These are phyloP conservation scores for Glarea lozoyensis DNA, from an alignment of 495 filamentous ascomycete species.

Conservation along the genomic window DNA sequence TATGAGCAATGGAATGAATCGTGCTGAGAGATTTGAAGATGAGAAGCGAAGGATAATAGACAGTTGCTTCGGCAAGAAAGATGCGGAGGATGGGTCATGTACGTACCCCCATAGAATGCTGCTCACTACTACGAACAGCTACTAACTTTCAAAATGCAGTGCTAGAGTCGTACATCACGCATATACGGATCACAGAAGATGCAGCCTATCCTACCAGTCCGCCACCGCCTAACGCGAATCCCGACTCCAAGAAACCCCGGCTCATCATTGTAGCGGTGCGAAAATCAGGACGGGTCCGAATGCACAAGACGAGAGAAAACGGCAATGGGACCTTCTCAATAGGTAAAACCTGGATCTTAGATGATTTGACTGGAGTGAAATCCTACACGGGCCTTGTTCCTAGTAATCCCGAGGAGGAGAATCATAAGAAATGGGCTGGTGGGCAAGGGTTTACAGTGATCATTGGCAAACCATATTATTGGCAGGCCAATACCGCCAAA, in stretches of 20 bases:
- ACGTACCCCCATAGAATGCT: slow-evolving; percentile 24
- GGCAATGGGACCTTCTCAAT: slow-evolving; percentile 90
- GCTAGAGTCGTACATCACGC: slow-evolving; percentile 93
- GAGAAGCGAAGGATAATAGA: slow-evolving; percentile 89
- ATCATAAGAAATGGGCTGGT: slow-evolving; percentile 68
- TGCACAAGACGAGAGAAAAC: slow-evolving; percentile 97
- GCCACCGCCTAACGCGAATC: slow-evolving; percentile 59
- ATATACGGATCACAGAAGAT: slow-evolving; percentile 85
- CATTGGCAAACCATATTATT: slow-evolving; percentile 91
- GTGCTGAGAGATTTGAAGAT: slow-evolving; percentile 89
- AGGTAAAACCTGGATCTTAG: slow-evolving; percentile 93
- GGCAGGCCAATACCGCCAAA: slow-evolving; percentile 83
- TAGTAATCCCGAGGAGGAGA: slow-evolving; percentile 47
- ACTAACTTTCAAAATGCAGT: slow-evolving; percentile 39
- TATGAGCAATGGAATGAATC: slow-evolving; percentile 36
- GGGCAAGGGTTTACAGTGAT: slow-evolving; percentile 81
- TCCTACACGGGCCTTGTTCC: slow-evolving; percentile 56
- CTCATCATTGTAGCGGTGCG: slow-evolving; percentile 88
- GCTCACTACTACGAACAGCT: not conserved
- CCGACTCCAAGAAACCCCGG: slow-evolving; percentile 75
- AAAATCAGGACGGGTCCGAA: slow-evolving; percentile 82
- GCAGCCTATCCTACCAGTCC: slow-evolving; percentile 74
- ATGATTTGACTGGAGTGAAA: slow-evolving; percentile 73
- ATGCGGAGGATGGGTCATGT: slow-evolving; percentile 74
- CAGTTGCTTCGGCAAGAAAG: slow-evolving; percentile 84